Conservation (phyloP, 2,329 filamentous ascomycete genomes). For the Fusarium camptoceras region DNA sequence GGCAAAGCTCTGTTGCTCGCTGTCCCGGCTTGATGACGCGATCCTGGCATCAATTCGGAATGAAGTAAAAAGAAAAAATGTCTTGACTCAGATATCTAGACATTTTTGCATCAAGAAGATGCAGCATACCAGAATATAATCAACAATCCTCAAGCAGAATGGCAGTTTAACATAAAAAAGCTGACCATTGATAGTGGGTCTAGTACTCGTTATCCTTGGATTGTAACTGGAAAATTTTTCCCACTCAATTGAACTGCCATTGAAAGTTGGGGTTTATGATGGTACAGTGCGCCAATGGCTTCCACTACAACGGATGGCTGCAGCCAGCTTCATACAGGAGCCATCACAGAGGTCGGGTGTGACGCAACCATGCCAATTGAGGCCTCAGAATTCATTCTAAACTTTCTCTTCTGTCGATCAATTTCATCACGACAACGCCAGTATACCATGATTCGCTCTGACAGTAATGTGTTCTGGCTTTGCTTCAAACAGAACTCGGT, state of each 20-base stretch:
- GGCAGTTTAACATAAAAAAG: slow-evolving; percentile 13
- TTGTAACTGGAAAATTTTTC: slow-evolving; percentile 38
- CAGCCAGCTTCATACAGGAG: not conserved
- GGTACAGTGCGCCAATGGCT: slow-evolving; percentile 34
- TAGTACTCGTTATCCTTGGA: slow-evolving; percentile 23
- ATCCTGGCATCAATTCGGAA: not conserved
- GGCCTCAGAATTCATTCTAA: slow-evolving; percentile 11
- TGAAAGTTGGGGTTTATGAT: slow-evolving; percentile 11
- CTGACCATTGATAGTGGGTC: slow-evolving; percentile 38
- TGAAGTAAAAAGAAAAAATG: not conserved
- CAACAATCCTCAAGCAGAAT: not conserved
- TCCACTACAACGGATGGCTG: slow-evolving; percentile 18
- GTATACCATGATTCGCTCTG: not conserved
- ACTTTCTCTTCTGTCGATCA: not conserved
- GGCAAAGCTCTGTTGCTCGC: not conserved
- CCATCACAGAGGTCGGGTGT: slow-evolving; percentile 16
- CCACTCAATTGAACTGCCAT: not conserved
- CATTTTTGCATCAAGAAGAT: not conserved
- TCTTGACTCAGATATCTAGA: not conserved
- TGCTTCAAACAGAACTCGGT: not conserved
- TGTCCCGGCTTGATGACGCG: not conserved
- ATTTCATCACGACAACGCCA: not conserved
- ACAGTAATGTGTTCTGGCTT: not conserved
- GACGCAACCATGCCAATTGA: slow-evolving; percentile 30
- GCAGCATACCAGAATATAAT: not conserved